Evolutionary conservation across 805 yeast genomes (phyloP), one percentile per base, ranked within the genome.

Genomic region (Nakazawaea ishiwadae): DNA sequence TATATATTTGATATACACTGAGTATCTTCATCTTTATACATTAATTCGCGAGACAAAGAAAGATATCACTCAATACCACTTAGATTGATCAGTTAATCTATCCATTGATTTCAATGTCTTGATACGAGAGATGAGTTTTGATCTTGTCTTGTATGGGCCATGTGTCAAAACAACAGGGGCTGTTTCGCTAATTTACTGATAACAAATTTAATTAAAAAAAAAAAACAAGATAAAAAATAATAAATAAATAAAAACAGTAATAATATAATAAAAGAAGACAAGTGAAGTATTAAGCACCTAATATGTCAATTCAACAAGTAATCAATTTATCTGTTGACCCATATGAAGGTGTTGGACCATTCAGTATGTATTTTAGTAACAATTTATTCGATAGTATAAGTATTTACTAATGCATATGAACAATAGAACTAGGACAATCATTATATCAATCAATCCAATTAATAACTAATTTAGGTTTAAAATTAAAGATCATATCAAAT

Each of bases 391-490:
- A 21, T 5, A 14, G 17, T 16, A 12, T 15, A 14, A 29, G 10
- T n/a, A 23, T 20, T 18, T 7, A 40, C 30, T 21, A 35, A 30
- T 30, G 10, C 12, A 9, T 7, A 12, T 16, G 2, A 12, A 9
- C 14, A 16, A 12, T 23, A 49, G 52, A 44, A 18, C 40, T 61
- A 11, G 58, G 60, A 10, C 42, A 34, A n/a, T 45, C 62, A 5
- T 38, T 61, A 14, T 58, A 47, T 44, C 52, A 52, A 32, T 27
- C 46, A 4, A 31, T 56, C 29, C 36, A 40, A 4, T 35, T 44
- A 15, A 44, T 60, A 10, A 41, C 42, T 17, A 31, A 42, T 5
- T 35, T 45, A 10, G 35, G 45, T 9, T 31, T 51, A 12, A 34
- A 24, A 17, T 23, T 37, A 11, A 38, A 38, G 27, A 30, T 43